Base-by-base conservation (phyloP, 2,329 filamentous ascomycete species). In the Mariannaea elegans region DNA sequence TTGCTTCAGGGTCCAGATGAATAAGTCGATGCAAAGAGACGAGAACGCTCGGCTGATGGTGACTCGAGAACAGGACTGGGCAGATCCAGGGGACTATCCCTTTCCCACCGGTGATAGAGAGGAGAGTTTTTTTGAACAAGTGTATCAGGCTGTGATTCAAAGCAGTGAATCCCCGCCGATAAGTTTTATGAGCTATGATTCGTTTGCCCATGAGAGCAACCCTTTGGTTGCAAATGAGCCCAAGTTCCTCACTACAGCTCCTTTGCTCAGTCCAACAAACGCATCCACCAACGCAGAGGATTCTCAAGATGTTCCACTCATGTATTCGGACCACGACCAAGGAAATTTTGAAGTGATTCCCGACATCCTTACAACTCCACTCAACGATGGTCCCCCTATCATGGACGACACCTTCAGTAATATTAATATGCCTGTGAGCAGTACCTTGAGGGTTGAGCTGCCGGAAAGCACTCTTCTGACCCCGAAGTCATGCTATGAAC, bases 401-500 rank as follows among this genome's bases (percentile, higher is more conserved):
- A 21, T 54, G 10, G 31, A 44, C n/a, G 18, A 56, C 41, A 41
- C 42, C 2, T 18, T 16, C 2, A 45, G 47, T 8, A 34, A 18
- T 38, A 48, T 8, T 3, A 14, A 44, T n/a, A n/a, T 44, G 41
- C 21, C 41, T 16, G 18, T 45, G 14, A 63, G 55, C 21, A 49
- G 14, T 8, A 47, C 50, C 3, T n/a, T 71, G 19, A 61, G 48
- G 16, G 68, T 76, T 21, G 68, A 71, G n/a, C 27, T 76, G 2
- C 73, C 72, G 1, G 67, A 67, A 32, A 67, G 62, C 18, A 65
- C 67, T 3, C 55, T 76, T 3, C 32, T 73, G 16, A 58, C 66
- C 2, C 74, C 74, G 0, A 65, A 62, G 12, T 76, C 73, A 4
- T 66, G 57, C 44, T 76, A 73, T 51, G 70, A 76, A 13, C 71